A percentile compares a stretch with the other conserved stretches of the same genome.
phyloP scores from a whole-genome alignment of 176 grass and related monocot species.

The Oryza rufipogon region DNA sequence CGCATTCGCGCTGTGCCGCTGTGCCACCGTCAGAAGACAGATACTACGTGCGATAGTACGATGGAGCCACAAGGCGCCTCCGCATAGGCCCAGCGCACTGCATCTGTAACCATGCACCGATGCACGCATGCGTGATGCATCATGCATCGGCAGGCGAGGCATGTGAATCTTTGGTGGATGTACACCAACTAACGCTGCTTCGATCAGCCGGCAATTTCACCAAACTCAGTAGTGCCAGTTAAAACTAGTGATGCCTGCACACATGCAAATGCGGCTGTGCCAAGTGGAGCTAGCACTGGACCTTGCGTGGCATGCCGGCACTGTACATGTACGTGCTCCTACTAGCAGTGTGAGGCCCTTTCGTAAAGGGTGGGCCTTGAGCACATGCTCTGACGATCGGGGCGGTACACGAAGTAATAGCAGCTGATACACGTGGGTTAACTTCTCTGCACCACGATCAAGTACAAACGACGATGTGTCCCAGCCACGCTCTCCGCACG shows the following conservation, averaged over 20 bases:
- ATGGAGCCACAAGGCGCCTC: not conserved
- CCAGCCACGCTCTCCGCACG: not conserved
- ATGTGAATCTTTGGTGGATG: not conserved
- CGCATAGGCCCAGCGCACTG: not conserved
- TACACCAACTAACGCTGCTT: not conserved
- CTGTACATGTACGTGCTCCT: not conserved
- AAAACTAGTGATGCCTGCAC: not conserved
- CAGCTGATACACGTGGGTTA: not conserved
- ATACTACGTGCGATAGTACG: no score
- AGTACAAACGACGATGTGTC: not conserved
- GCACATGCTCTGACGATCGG: not conserved
- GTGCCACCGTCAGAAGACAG: no score
- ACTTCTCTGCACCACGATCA: not conserved
- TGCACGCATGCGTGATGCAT: no score
- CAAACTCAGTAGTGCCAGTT: not conserved
- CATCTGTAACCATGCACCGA: not conserved
- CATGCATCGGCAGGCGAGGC: not conserved
- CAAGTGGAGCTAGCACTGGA: not conserved
- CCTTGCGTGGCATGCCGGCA: not conserved
- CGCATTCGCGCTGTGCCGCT: no score
- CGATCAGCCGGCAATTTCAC: not conserved
- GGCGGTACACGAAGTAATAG: not conserved
- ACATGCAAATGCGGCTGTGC: not conserved
- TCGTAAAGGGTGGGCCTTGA: not conserved
- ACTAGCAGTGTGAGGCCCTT: not conserved